A percentile compares a stretch with the other conserved stretches of the same genome.
Evolutionary conservation across 805 yeast genomes (phyloP).

Genomic region (Lachancea mirantina): DNA sequence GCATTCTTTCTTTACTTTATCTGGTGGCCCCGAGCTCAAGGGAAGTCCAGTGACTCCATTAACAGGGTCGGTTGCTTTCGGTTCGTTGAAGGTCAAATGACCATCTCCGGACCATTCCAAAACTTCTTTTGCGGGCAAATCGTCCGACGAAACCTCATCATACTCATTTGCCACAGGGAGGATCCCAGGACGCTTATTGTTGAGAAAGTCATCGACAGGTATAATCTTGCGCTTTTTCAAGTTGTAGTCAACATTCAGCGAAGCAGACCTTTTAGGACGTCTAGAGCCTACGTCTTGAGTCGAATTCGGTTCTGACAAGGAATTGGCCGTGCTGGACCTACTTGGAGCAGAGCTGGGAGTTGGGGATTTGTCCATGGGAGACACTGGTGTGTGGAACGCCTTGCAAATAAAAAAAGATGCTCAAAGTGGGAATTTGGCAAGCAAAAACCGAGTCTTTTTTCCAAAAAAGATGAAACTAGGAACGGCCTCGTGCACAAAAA

Average conservation of each 20-base stretch:
- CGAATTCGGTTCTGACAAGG: constrained; percentile 4
- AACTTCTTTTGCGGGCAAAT: not conserved
- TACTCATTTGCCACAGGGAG: constrained; percentile 1
- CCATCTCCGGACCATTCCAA: constrained; percentile 13
- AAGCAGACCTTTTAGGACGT: constrained; percentile 25
- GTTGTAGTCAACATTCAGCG: constrained; percentile 28
- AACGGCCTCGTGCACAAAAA: no score
- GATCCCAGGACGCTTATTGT: constrained; percentile 3
- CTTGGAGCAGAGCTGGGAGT: constrained; percentile 4
- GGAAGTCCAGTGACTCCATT: constrained; percentile 69
- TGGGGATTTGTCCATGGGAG: constrained; percentile 4
- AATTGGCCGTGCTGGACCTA: constrained; percentile 4
- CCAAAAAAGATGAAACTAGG: no score
- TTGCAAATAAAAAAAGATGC: no score
- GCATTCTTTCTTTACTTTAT: constrained; percentile 49
- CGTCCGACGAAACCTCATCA: not conserved
- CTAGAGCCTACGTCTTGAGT: constrained; percentile 10
- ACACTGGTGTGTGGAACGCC: no score
- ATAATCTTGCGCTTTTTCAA: constrained; percentile 28
- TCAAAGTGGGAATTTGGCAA: no score
- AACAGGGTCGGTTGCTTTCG: constrained; percentile 45
- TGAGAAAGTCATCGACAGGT: constrained; percentile 18
- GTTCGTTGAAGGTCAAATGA: constrained; percentile 39
- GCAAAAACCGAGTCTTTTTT: no score
- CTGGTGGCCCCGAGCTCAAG: constrained; percentile 59